Percentiles rank a stretch among this genome's conserved stretches.
Conservation (phyloP, 768 basidiomycete genomes). For the Boletus vinaceobasis region DNA sequence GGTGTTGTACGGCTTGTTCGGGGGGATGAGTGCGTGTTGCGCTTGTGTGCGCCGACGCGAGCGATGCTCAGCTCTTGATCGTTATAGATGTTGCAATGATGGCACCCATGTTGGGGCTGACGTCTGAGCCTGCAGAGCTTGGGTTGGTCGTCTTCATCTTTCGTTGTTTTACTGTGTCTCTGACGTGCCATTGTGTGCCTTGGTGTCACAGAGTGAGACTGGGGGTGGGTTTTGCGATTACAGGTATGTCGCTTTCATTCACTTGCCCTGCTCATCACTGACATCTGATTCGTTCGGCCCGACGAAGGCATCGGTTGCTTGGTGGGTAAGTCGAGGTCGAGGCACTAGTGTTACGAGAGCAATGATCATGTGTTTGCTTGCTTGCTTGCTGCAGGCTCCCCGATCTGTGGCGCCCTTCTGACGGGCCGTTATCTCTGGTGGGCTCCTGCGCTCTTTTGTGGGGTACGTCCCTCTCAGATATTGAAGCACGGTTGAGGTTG, state of each 20-base stretch:
- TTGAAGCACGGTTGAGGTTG: not conserved
- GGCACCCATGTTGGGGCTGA: slow-evolving; percentile 45
- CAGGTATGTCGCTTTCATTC: slow-evolving; percentile 27
- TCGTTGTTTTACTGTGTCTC: not conserved
- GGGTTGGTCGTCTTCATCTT: slow-evolving; percentile 33
- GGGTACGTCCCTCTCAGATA: slow-evolving; percentile 22
- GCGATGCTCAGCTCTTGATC: not conserved
- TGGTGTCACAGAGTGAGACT: slow-evolving; percentile 31
- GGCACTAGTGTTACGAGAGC: too few species aligned
- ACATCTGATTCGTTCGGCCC: not conserved
- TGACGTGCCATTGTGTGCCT: not conserved
- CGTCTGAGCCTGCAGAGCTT: slow-evolving; percentile 47
- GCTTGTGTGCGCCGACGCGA: not conserved
- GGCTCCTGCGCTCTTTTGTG: slow-evolving; percentile 52
- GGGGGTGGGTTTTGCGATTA: slow-evolving; percentile 47
- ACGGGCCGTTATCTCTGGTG: slow-evolving; percentile 52
- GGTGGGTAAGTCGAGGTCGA: slow-evolving; percentile 10
- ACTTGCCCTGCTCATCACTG: not conserved
- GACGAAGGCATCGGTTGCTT: slow-evolving; percentile 24
- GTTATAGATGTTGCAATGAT: slow-evolving; percentile 36
- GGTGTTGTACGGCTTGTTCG: slow-evolving; percentile 47
- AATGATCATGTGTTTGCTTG: slow-evolving; percentile 15
- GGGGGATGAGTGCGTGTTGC: slow-evolving; percentile 38
- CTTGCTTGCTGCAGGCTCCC: slow-evolving; percentile 42
- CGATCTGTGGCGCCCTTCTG: slow-evolving; percentile 55